Percentiles rank a stretch among this genome's conserved stretches.
phyloP scores from a whole-genome alignment of 345 rosid genomes.

The Pugionium cornutum region DNA sequence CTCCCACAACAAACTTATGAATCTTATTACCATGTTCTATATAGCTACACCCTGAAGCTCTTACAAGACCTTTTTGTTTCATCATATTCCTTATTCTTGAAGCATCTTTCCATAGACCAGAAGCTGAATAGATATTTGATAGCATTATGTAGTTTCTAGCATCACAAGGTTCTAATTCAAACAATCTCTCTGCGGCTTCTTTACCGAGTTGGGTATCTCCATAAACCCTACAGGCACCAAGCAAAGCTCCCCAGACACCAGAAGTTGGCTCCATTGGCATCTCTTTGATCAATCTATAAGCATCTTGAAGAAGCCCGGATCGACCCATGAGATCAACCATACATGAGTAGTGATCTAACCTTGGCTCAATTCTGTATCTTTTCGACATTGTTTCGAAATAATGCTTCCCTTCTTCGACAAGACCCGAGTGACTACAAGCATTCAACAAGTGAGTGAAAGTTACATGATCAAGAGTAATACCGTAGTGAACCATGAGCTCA shows the following conservation, averaged over 20 bases:
- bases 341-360: constrained; percentile 72
- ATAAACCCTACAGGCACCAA: constrained; percentile 68
- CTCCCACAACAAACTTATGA: constrained; percentile 59
- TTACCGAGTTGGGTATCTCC: constrained; percentile 49
- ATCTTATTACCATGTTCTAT: constrained; percentile 58
- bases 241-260: constrained; percentile 79
- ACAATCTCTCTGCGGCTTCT: constrained; percentile 57
- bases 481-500: constrained; percentile 53
- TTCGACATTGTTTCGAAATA: constrained; percentile 56
- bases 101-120: constrained; percentile 63
- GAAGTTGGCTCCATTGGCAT: constrained; percentile 75
- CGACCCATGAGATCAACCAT: constrained; percentile 80
- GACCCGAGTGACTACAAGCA: constrained; percentile 78
- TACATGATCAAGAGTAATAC: constrained; percentile 63
- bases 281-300: constrained; percentile 49
- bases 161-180: constrained; percentile 58
- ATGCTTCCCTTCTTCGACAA: constrained; percentile 55
- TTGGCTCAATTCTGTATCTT: constrained; percentile 47
- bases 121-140: constrained; percentile 68
- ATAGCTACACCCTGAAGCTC: constrained; percentile 65
- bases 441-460: constrained; percentile 74
- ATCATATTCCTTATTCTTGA: constrained; percentile 53
- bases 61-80: constrained; percentile 53
- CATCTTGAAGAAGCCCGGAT: constrained; percentile 58
- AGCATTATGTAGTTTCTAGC: constrained; percentile 66